phyloP scores from a whole-genome alignment of 768 basidiomycete species.

The Calocybe gangraenosa region DNA sequence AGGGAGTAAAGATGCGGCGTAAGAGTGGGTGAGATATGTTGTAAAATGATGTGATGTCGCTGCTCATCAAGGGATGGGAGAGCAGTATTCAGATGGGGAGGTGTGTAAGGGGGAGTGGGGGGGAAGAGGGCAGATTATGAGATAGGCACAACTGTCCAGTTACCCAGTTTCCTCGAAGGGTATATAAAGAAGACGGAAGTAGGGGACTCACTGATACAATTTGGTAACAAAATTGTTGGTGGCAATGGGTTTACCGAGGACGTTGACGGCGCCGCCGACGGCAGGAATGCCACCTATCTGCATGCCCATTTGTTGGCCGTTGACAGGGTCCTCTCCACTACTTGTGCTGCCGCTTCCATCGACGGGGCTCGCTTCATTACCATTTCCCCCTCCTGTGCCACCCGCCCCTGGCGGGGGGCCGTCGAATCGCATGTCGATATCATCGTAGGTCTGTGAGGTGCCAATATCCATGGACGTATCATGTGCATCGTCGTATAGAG shows the following conservation, averaged over 20 bases:
- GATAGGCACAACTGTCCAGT: too few relatives aligned
- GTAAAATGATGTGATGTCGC: too few relatives aligned
- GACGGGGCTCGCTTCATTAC: slow-evolving; percentile 27
- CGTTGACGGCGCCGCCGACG: slow-evolving; percentile 43
- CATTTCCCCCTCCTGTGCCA: slow-evolving; percentile 17
- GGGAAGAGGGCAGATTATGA: too few relatives aligned
- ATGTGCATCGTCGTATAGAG: slow-evolving; percentile 34
- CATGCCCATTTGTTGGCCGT: slow-evolving; percentile 4
- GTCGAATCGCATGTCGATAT: slow-evolving; percentile 28
- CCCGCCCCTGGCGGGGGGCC: background rate
- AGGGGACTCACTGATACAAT: slow-evolving; percentile 67
- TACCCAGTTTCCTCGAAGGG: too few relatives aligned
- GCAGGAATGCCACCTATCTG: slow-evolving; percentile 30
- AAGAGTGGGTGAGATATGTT: background rate
- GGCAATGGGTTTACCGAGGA: slow-evolving; percentile 63
- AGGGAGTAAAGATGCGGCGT: background rate
- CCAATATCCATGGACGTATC: slow-evolving; percentile 32
- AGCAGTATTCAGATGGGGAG: too few relatives aligned
- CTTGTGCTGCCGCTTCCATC: slow-evolving; percentile 48
- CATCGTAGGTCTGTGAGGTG: slow-evolving; percentile 43
- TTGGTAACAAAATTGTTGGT: slow-evolving; percentile 87
- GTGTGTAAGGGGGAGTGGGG: too few relatives aligned
- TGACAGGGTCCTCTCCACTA: slow-evolving; percentile 8
- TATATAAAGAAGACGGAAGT: too few relatives aligned
- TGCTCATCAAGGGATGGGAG: slow-evolving; percentile 11